A percentile compares a stretch with the other conserved stretches of the same genome.
phyloP scores from a whole-genome alignment of 192 early-diverging fungal species.

The Coemansia sp. region DNA sequence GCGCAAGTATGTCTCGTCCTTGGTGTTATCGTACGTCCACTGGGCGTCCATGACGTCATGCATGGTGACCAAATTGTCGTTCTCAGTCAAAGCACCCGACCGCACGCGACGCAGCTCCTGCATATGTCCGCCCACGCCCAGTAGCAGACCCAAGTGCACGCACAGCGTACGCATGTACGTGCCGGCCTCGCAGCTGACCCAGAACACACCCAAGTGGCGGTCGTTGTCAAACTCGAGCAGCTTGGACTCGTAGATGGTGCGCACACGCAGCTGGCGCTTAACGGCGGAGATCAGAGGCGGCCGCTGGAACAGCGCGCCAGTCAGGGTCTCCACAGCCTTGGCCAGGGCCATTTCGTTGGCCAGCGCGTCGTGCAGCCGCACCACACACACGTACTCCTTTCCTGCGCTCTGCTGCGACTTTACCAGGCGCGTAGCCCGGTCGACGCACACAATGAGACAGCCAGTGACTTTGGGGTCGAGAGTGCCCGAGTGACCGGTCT shows the following conservation, averaged over 20 bases:
- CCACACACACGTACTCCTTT: constrained; percentile 96
- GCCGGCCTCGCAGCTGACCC: constrained; percentile 98
- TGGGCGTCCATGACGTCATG: constrained; percentile 99
- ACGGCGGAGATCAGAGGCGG: constrained; percentile 98
- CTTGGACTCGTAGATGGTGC: constrained; percentile 97
- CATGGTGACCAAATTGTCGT: constrained; percentile 96
- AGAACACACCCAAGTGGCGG: constrained; percentile 93
- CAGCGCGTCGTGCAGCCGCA: constrained; percentile 93
- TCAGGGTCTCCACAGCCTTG: constrained; percentile 89
- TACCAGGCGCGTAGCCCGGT: constrained; percentile 96
- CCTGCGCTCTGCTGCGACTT: constrained; percentile 99
- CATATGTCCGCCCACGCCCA: constrained; percentile 98
- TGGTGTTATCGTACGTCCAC: constrained; percentile 97
- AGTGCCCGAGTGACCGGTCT: constrained; percentile 98
- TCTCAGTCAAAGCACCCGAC: constrained; percentile 87
- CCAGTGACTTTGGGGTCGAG: constrained; percentile 99
- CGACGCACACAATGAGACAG: constrained; percentile 98
- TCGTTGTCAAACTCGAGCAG: constrained; percentile 97
- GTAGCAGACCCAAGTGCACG: constrained; percentile 93
- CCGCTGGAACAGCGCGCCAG: constrained; percentile 98
- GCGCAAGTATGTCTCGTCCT: constrained; percentile 96
- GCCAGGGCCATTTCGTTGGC: constrained; percentile 86
- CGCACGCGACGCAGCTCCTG: constrained; percentile 97
- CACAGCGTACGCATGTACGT: constrained; percentile 99
- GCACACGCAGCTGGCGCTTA: constrained; percentile 98